phyloP scores from a whole-genome alignment of 768 basidiomycete species.

The Sarcodon aspratus region DNA sequence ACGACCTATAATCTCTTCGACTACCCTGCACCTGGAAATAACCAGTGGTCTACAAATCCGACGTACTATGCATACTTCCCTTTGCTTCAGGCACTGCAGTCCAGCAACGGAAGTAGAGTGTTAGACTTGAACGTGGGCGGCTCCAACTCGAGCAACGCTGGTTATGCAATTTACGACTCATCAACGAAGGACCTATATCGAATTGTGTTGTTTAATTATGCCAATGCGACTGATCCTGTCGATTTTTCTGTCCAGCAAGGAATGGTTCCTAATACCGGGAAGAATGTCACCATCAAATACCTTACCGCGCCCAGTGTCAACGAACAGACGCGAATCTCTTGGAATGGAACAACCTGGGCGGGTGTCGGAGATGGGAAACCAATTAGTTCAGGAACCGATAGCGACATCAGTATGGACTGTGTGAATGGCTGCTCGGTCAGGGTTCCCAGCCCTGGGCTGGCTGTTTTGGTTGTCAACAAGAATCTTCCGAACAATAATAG shows the following conservation, averaged over 20 bases:
- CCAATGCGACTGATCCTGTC: slow-evolving; percentile 25
- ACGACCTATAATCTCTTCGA: slow-evolving; percentile 40
- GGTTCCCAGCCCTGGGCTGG: slow-evolving; percentile 37
- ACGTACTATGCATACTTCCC: slow-evolving; percentile 39
- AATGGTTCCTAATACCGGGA: slow-evolving; percentile 21
- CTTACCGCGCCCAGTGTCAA: slow-evolving; percentile 32
- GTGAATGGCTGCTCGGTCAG: slow-evolving; percentile 31
- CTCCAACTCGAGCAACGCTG: slow-evolving; percentile 25
- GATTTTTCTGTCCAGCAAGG: slow-evolving; percentile 19
- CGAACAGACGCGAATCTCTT: slow-evolving; percentile 45
- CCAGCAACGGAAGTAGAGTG: slow-evolving; percentile 29
- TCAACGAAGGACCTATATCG: slow-evolving; percentile 26
- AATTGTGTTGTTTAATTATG: slow-evolving; percentile 40
- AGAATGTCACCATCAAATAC: slow-evolving; percentile 31
- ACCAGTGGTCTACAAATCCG: slow-evolving; percentile 37
- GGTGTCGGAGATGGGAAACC: slow-evolving; percentile 29
- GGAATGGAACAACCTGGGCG: slow-evolving; percentile 43
- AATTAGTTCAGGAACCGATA: slow-evolving; percentile 13
- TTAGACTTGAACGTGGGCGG: slow-evolving; percentile 31
- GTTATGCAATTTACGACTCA: slow-evolving; percentile 53
- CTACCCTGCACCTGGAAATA: slow-evolving; percentile 21
- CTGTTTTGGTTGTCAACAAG: slow-evolving; percentile 27
- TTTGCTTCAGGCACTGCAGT: slow-evolving; percentile 31
- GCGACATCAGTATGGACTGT: slow-evolving; percentile 28
- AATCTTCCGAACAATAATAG: neutral